phyloP scores from a whole-genome alignment of 1,139 yeast genomes.

The Waltiozyma sp. region DNA sequence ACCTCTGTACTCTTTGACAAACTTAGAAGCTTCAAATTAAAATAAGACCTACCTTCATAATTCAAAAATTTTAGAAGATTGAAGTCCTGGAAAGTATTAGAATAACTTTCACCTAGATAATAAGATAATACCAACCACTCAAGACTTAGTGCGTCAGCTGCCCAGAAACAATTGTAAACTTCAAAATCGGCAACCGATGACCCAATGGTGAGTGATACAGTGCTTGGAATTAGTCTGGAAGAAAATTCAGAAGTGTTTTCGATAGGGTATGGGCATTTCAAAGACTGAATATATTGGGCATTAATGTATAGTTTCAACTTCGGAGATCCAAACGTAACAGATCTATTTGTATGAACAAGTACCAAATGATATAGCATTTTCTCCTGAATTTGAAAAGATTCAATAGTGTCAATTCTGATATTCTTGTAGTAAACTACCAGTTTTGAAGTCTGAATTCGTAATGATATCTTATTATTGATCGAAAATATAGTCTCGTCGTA shows the following conservation, averaged over 20 bases:
- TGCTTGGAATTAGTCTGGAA: neutral
- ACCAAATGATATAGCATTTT: constrained; percentile 13
- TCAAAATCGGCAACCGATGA: constrained; percentile 7
- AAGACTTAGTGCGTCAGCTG: constrained; percentile 19
- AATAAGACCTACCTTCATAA: constrained; percentile 22
- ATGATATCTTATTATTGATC: constrained; percentile 6
- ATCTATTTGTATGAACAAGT: constrained; percentile 10
- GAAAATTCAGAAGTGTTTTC: constrained; percentile 2
- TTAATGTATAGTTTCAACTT: constrained; percentile 13
- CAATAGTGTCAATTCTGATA: constrained; percentile 8
- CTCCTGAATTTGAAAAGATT: constrained; percentile 10
- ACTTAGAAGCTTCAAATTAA: constrained; percentile 21
- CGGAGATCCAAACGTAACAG: constrained; percentile 8
- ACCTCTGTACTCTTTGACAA: constrained; percentile 9
- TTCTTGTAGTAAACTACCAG: constrained; percentile 8
- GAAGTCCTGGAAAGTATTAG: constrained; percentile 27
- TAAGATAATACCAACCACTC: constrained; percentile 28
- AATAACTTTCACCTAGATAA: constrained; percentile 27
- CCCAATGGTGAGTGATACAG: constrained; percentile 1
- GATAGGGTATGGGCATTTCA: constrained; percentile 13
- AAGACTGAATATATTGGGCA: constrained; percentile 11
- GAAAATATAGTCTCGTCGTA: constrained; percentile 1
- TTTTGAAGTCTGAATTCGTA: constrained; percentile 9
- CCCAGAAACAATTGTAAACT: constrained; percentile 16
- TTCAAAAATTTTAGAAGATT: constrained; percentile 24